Conservation (phyloP, 139 green algal species). For the Closterium sp. region DNA sequence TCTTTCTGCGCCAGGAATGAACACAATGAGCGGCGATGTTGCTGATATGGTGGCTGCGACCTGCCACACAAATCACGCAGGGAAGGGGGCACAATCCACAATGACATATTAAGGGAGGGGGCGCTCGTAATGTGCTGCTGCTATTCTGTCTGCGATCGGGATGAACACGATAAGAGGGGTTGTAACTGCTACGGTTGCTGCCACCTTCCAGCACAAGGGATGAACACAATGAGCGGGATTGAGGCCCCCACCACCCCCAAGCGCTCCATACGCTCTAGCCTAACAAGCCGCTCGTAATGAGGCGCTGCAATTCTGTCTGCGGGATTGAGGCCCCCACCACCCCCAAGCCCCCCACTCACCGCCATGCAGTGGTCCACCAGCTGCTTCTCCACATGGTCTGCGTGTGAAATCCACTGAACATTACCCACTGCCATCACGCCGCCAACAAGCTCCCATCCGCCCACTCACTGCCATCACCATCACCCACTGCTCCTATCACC, state of each 20-base stretch:
- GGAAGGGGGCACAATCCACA: too few species aligned
- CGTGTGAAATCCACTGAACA: too few species aligned
- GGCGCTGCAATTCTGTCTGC: conserved; percentile 47
- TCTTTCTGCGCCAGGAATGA: conserved; percentile 49
- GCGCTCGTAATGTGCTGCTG: conserved; percentile 39
- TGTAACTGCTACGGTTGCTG: not conserved
- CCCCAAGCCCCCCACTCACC: not conserved
- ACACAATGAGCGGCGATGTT: conserved; percentile 31
- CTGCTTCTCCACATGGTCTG: not conserved
- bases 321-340: too few species aligned
- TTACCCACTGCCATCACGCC: too few species aligned
- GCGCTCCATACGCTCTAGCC: conserved; percentile 49
- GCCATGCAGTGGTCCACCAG: not conserved
- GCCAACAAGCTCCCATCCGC: too few species aligned
- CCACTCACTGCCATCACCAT: too few species aligned
- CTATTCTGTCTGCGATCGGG: conserved; percentile 41
- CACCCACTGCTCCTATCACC: not conserved
- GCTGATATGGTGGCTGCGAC: not conserved
- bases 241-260: conserved; percentile 1
- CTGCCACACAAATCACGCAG: conserved; percentile 7
- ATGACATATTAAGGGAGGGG: not conserved
- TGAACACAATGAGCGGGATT: too few species aligned
- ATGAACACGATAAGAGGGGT: conserved; percentile 40
- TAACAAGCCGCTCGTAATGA: conserved; percentile 45
- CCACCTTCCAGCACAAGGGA: conserved; percentile 4